Base-by-base conservation (phyloP, 2,329 filamentous ascomycete species). In the Ceratocystis harringtonii region DNA sequence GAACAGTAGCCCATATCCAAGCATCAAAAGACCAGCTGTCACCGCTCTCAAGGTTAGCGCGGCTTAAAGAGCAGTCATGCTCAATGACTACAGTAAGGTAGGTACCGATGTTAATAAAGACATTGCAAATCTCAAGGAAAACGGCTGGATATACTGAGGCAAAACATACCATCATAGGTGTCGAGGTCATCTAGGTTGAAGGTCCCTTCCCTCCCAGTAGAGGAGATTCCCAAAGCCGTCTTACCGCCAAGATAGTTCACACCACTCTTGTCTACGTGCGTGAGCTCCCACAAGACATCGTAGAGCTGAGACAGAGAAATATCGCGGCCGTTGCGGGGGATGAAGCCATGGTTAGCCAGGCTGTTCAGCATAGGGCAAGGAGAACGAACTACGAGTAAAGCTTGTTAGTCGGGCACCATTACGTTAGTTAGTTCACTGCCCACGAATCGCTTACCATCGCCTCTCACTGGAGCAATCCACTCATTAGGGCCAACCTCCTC, bases 61-160 rank as follows among this genome's bases (percentile, higher is more conserved):
- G 70, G 67, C 69, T 72, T 1, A 75, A 68, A 44, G 70, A 72
- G 48, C 72, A 72, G 64, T 75, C 73, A 66, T 74, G 72, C 62
- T 75, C 73, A 64, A 75, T 73, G n/a, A 73, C 71, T 73, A 41
- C 32, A 36, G 28, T 4, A 28, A 8, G 19, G 36, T 12, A 32
- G 28, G 25, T 12, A 32, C 22, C 5, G 7, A 2, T 15, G 55
- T 66, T 60, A 63, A 48, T 55, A 3, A 8, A 52, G 45, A 17
- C 7, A 43, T 63, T 19, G 7, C 3, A 25, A 3, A 28, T 36
- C 10, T 32, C 15, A 4, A 6, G 17, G 2, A 57, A 41, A 58
- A 3, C 30, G 17, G 12, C 10, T 2, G 41, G 17, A 19, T 30
- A 15, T 45, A 8, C 7, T 5, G 15, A 52, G 3, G 8, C 17